Base-by-base conservation (phyloP, 257 asterid genomes). In the Solanum ossicruentum region DNA sequence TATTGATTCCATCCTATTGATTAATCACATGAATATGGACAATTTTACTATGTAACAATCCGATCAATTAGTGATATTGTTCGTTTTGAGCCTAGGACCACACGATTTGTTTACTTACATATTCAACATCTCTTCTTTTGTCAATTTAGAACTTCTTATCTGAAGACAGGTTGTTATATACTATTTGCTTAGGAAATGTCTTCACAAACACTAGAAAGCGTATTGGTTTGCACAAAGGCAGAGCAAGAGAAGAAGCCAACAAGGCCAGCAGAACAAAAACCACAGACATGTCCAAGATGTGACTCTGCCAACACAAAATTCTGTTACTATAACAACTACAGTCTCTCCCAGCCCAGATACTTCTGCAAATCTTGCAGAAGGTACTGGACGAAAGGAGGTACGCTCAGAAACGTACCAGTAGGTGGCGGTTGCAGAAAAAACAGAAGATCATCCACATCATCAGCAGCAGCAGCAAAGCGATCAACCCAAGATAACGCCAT, bases 311-410 rank as follows among this genome's bases (percentile, higher is more conserved):
- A 93, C 94, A 96, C 99, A n/a, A 96, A 96, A 21, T 96, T 96
- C 43, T 96, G 99, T 63, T 96, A 96, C 89, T 96, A 96, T 94
- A 96, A 96, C 92, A 96, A 96, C 84, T 96, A 96, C 88, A 94
- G 98, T 85, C 98, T 96, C 61, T 85, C 99, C 12, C 99, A 95
- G 90, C 99, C 99, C 4, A 81, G 99, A 41, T 96, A 96, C 87
- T 94, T 96, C 85, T 95, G 99, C 91, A 96, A 96, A 73, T 95
- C 98, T 0, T 96, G 99, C 91, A 85, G 98, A n/a, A 86, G 99
- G 84, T 95, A 95, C 80, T 96, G 99, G 99, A 96, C 99, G 23
- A 96, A 94, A 85, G 98, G 99, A 10, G 99, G 99, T 21, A 96
- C 99, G 32, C 87, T 96, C 52, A 78, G 99, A 13, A 96, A 96